Evolutionary conservation across 2,329 filamentous ascomycete species (phyloP), one percentile per base, ranked within the genome.

Genomic region (Aschersonia sp.): DNA sequence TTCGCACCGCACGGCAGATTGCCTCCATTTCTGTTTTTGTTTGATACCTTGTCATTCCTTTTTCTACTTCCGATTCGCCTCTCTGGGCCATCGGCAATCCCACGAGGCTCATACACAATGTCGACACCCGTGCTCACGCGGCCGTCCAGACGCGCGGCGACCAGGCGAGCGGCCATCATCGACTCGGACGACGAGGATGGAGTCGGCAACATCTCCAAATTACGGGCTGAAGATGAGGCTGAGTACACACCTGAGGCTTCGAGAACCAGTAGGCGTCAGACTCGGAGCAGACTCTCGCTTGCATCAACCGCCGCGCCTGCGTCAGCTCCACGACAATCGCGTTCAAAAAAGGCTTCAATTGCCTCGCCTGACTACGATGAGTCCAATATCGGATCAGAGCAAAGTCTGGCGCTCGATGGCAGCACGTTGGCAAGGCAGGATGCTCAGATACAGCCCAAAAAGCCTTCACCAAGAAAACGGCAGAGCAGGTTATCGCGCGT

Each of bases 161-260:
- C 83, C 46, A 77, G 87, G 59, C 80, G 83, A 56, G 84, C 81
- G 56, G 77, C 83, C 45, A 74, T 94, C 44, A 69, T 89, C 50
- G 87, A 94, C 54, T 87, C 81, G 7, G 87, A 90, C 41, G 87
- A 94, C 49, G 84, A 87, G 48, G 79, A 84, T 53, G 70, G 78
- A 47, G 65, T 73, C 40, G 70, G 74, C 52, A 71, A 77, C 57
- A 72, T 76, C 46, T 68, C 61, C 41, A 62, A 55, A 43, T 62
- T 59, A 50, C 71, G 77, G 12, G 74, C 83, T 31, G 77, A 83
- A 4, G 72, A 68, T 45, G 84, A 85, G 53, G 83, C 89, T 45
- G 86, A 94, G 45, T 92, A 88, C 58, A 84, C 83, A 43, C 87
- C 87, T 2, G 83, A 83, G 44, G 76, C 83, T 1, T 70, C 75